These are phyloP conservation scores for Globisporangium emineosum DNA, from an alignment of 352 stramenopile species.

Conservation along the genomic window DNA sequence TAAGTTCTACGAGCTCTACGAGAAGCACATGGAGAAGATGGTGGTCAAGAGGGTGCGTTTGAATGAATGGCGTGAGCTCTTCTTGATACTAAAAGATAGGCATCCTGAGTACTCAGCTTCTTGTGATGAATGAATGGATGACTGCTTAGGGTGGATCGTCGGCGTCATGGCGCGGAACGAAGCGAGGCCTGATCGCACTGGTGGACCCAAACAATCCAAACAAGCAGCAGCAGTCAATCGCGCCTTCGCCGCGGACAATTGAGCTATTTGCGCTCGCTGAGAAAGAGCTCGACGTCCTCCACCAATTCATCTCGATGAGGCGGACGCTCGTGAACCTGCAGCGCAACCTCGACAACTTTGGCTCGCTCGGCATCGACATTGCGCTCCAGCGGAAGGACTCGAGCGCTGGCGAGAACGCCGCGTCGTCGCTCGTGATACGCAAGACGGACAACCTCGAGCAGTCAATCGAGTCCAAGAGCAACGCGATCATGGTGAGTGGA, in stretches of 20 bases:
- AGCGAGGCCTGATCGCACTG: conserved; percentile 22
- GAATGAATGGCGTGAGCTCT: background rate
- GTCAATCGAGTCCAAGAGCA: conserved; percentile 50
- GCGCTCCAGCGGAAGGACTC: conserved; percentile 24
- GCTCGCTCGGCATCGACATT: conserved; percentile 26
- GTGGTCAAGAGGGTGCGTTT: conserved; percentile 48
- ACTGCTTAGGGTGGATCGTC: conserved; percentile 46
- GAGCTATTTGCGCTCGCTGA: conserved; percentile 40
- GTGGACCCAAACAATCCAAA: conserved; percentile 3
- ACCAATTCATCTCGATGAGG: conserved; percentile 50
- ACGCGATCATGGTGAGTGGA: conserved; percentile 47
- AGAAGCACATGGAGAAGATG: conserved; percentile 61
- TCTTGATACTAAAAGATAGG: too few species aligned
- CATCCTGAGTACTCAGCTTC: too few species aligned
- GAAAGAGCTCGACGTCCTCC: conserved; percentile 36
- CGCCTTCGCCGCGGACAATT: background rate
- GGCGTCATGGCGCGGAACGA: conserved; percentile 40
- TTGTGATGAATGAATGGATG: background rate
- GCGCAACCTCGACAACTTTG: conserved; percentile 44
- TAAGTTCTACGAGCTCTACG: conserved; percentile 73
- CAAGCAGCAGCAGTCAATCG: background rate
- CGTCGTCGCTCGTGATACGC: conserved; percentile 11
- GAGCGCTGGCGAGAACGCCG: conserved; percentile 2
- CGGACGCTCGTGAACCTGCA: conserved; percentile 51
- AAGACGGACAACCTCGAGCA: conserved; percentile 37